Evolutionary conservation across 371 early-diverging fungal genomes (phyloP), one percentile per base, ranked within the genome.

Genomic region (Mortierella sp.): DNA sequence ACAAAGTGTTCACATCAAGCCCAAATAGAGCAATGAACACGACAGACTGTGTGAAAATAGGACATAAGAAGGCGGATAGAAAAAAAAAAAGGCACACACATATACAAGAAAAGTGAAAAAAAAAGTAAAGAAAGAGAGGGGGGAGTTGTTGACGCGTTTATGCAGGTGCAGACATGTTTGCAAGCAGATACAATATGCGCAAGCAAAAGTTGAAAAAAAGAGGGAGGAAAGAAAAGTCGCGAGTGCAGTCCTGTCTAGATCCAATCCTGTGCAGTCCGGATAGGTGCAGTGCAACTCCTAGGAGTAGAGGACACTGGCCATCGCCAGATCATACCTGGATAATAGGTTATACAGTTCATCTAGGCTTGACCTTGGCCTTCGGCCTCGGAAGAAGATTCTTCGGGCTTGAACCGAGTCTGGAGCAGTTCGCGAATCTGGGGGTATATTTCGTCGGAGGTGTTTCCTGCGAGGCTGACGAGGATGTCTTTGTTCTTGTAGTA

Each of bases 371-470:
- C 65, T 65, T 65, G 63, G 63, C 63, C 63, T 32, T 29, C 65
- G 21, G 21, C 81, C 71, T 70, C 81, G 41, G 75, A 14, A 10
- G 75, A 12, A 10, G 32, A 4, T 10, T 82, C 86, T 46, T 82
- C 86, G 7, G 79, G 86, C 65, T 75, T 82, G 60, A 82, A 86
- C 21, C 86, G 86, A 10, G 78, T 41, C 63, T 82, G 82, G 8
- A 88, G 74, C 48, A 84, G 74, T 8, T 84, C 78, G 32, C 89
- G 84, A 71, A 98, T 93, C 87, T 95, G 92, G n/a, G 97, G 98
- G 85, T 94, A 97, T 73, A 98, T 97, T 80, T 95, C 94, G 77
- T 97, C 97, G 24, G 96, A 96, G 18, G 97, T 97, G 16, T 90
- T 89, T 38, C 98, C 98, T 4, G 87, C 70, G 72, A 96, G 89